phyloP scores from a whole-genome alignment of 257 asterid species.

The Solanum pinnatisectum region DNA sequence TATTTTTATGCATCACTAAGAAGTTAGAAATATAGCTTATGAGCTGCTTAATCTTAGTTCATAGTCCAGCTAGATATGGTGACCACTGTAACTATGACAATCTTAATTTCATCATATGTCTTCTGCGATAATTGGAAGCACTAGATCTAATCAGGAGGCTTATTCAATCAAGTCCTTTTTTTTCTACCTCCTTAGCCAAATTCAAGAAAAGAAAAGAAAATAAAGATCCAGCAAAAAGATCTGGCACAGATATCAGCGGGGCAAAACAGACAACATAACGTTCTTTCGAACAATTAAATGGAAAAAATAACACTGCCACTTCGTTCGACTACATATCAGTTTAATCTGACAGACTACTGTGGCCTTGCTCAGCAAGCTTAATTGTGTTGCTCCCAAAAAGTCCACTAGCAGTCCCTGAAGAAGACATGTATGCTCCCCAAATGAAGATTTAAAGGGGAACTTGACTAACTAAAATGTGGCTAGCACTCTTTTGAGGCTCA shows the following conservation, averaged over 20 bases:
- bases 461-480: neutral
- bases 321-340: neutral
- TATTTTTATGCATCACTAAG: neutral
- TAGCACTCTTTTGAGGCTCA: neutral
- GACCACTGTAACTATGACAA: neutral
- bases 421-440: neutral
- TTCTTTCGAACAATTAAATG: neutral
- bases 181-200: neutral
- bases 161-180: neutral
- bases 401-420: neutral
- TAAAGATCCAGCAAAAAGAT: neutral
- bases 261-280: neutral
- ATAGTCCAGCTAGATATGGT: neutral
- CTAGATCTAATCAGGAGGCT: neutral
- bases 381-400: neutral
- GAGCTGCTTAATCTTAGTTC: neutral
- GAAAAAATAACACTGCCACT: neutral
- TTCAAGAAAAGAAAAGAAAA: neutral
- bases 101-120: neutral
- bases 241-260: neutral
- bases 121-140: neutral
- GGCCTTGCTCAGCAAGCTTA: neutral
- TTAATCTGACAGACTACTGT: neutral
- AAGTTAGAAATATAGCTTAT: neutral
- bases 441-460: neutral